A percentile compares a stretch with the other conserved stretches of the same genome.
Conservation (phyloP, 2,329 filamentous ascomycete genomes). For the Aspergillus melleus region DNA sequence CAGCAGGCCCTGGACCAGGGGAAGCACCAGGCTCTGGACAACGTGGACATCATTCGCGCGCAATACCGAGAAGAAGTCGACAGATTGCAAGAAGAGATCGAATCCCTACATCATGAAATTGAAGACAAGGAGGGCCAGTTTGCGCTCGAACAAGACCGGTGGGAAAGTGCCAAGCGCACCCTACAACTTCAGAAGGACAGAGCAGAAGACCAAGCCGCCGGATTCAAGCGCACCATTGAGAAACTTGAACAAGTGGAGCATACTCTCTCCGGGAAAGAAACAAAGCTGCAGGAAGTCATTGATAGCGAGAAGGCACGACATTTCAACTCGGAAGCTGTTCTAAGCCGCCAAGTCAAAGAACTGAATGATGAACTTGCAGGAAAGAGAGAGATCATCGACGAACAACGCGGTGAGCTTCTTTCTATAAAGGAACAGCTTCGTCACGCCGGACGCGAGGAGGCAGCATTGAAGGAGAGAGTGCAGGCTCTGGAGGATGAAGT, state of each 20-base stretch:
- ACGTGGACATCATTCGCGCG: conserved; percentile 59
- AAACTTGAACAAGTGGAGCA: conserved; percentile 68
- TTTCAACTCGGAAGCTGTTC: conserved; percentile 66
- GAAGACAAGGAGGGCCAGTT: conserved; percentile 70
- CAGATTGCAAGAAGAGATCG: conserved; percentile 57
- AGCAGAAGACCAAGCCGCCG: conserved; percentile 66
- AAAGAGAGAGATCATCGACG: conserved; percentile 65
- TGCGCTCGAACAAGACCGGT: conserved; percentile 70
- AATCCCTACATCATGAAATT: conserved; percentile 63
- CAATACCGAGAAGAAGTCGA: conserved; percentile 59
- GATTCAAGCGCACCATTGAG: conserved; percentile 70
- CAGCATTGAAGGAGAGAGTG: conserved; percentile 63
- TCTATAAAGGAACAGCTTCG: conserved; percentile 68
- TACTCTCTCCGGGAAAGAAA: conserved; percentile 66
- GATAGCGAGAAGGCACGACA: conserved; percentile 72
- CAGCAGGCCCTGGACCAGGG: conserved; percentile 54
- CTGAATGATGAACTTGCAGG: conserved; percentile 70
- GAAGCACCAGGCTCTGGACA: conserved; percentile 58
- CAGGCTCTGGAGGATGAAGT: conserved; percentile 73
- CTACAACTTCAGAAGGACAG: conserved; percentile 66
- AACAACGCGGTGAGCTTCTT: conserved; percentile 66
- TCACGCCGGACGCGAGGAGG: conserved; percentile 64
- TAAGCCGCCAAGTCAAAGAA: conserved; percentile 72
- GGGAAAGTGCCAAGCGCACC: conserved; percentile 66
- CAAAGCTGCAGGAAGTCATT: conserved; percentile 65